A percentile compares a stretch with the other conserved stretches of the same genome.
Conservation (phyloP, 495 filamentous ascomycete genomes). For the Penicillium bialowiezense region DNA sequence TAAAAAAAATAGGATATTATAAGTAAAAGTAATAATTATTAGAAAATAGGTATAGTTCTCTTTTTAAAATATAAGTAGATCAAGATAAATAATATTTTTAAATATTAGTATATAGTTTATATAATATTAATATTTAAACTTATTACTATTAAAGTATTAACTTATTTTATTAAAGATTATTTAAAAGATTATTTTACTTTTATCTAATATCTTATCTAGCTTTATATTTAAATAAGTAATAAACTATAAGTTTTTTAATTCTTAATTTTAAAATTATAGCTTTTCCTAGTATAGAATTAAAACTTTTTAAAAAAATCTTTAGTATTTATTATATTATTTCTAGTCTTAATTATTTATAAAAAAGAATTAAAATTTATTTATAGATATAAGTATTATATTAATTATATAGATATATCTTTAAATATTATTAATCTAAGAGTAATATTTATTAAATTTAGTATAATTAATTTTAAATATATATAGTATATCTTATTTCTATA, state of each 20-base stretch:
- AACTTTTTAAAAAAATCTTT: not conserved
- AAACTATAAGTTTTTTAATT: not conserved
- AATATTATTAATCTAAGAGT: conserved; percentile 7
- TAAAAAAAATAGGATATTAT: not conserved
- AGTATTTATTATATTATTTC: not conserved
- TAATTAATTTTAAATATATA: not conserved
- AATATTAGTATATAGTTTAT: no score
- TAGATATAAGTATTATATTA: conserved; percentile 4
- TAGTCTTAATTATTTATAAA: conserved; percentile 1
- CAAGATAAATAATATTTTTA: no score
- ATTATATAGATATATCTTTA: conserved; percentile 6
- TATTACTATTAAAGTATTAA: not conserved
- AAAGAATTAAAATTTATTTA: conserved; percentile 12
- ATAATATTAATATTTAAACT: no score
- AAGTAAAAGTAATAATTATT: not conserved
- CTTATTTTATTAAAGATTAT: not conserved
- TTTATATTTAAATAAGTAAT: not conserved
- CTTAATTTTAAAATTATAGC: not conserved
- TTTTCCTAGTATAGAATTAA: not conserved
- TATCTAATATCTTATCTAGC: not conserved
- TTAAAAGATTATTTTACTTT: not conserved
- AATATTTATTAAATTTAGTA: conserved; percentile 10
- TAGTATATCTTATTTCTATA: not conserved
- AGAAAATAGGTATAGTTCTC: not conserved
- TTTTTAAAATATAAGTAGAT: not conserved